Percentiles rank a stretch among this genome's conserved stretches.
These are phyloP conservation scores for Mycena filopes DNA, from an alignment of 768 basidiomycete genomes.

Conservation along the genomic window DNA sequence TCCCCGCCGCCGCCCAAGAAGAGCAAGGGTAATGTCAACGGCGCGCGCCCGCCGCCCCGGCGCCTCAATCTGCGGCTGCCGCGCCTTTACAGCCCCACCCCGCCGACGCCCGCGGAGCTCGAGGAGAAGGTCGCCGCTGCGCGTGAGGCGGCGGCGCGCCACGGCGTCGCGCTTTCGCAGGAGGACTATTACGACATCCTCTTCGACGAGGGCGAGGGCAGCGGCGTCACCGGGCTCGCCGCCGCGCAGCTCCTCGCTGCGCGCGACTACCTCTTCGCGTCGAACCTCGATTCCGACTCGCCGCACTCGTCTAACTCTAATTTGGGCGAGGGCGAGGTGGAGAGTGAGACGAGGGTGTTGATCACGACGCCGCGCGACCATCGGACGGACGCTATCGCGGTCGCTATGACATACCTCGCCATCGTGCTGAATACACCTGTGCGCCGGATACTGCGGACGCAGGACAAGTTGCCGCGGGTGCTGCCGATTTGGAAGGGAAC, in stretches of 20 bases:
- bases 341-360: constrained; percentile 20
- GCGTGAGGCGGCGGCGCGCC: constrained; percentile 2
- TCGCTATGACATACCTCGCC: constrained; percentile 30
- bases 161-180: constrained; percentile 8
- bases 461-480: constrained; percentile 26
- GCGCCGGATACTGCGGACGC: constrained; percentile 15
- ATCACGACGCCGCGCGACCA: constrained; percentile 38
- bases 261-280: constrained; percentile 35
- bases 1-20: too few relatives aligned
- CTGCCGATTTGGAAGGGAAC: constrained; percentile 32
- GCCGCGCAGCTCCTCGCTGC: constrained; percentile 33
- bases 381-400: constrained; percentile 35
- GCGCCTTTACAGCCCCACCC: constrained; percentile 17
- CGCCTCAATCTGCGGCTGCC: constrained; percentile 25
- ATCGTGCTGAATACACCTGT: constrained; percentile 22
- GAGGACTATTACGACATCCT: constrained; percentile 29
- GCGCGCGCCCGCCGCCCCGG: constrained; percentile 4
- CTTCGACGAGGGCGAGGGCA: constrained; percentile 28
- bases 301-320: too few relatives aligned
- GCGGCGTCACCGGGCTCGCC: constrained; percentile 30
- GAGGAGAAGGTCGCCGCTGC: constrained; percentile 17
- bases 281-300: too few relatives aligned
- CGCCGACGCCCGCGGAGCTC: constrained; percentile 20
- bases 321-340: constrained; percentile 2
- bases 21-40: too few relatives aligned